Evolutionary conservation across 2,329 filamentous ascomycete genomes (phyloP).

Genomic region (Hypoxylon sp.): DNA sequence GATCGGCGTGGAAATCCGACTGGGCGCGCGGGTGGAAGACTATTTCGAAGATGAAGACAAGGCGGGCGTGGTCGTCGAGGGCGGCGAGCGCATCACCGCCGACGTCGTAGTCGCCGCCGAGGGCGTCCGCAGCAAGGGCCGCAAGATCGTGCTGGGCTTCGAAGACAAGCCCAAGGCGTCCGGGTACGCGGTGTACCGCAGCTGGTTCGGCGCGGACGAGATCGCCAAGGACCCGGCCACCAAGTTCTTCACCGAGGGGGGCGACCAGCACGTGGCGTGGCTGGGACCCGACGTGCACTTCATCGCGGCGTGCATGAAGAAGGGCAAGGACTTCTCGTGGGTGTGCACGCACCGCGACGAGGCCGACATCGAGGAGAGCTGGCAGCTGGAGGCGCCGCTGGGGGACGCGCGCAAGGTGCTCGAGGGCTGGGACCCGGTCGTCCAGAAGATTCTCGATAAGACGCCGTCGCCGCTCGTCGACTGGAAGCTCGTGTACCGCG

Average conservation of each 20-base stretch:
- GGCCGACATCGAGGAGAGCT: constrained; percentile 45
- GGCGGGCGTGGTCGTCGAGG: constrained; percentile 43
- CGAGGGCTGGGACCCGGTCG: constrained; percentile 50
- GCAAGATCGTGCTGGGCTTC: constrained; percentile 59
- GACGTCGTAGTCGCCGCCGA: constrained; percentile 61
- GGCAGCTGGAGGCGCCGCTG: constrained; percentile 43
- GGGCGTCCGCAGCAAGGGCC: constrained; percentile 60
- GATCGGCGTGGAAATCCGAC: constrained; percentile 62
- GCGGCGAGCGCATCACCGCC: constrained; percentile 52
- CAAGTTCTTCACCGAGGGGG: constrained; percentile 59
- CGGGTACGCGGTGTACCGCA: constrained; percentile 60
- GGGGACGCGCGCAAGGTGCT: constrained; percentile 49
- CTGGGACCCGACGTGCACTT: constrained; percentile 65
- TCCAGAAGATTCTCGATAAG: constrained; percentile 56
- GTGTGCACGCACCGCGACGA: constrained; percentile 62
- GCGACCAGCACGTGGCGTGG: constrained; percentile 65
- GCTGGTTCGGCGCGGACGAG: constrained; percentile 58
- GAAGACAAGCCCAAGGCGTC: constrained; percentile 57
- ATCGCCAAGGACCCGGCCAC: constrained; percentile 59
- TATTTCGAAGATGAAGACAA: constrained; percentile 57
- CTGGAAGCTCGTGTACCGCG: constrained; percentile 55
- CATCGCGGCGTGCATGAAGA: constrained; percentile 64
- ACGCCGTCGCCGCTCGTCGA: constrained; percentile 51
- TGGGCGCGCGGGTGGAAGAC: constrained; percentile 58
- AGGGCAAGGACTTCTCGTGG: constrained; percentile 65